phyloP scores from a whole-genome alignment of 371 early-diverging fungal species.

The Parasitella parasitica region DNA sequence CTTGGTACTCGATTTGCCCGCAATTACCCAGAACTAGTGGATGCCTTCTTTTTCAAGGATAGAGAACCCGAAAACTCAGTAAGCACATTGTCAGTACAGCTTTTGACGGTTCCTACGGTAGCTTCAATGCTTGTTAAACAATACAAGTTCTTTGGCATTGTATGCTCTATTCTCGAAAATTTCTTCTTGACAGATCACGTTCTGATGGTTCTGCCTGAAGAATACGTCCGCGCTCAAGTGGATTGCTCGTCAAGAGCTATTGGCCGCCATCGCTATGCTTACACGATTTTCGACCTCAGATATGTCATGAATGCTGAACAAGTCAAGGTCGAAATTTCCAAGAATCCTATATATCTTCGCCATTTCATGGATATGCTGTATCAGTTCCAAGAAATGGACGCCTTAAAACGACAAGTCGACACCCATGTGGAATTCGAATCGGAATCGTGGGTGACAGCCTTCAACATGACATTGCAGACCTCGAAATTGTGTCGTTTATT shows the following conservation, averaged over 20 bases:
- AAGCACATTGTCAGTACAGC: slow-evolving; percentile 87
- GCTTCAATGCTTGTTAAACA: slow-evolving; percentile 78
- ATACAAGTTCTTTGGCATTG: slow-evolving; percentile 72
- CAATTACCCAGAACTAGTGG: slow-evolving; percentile 76
- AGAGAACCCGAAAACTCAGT: slow-evolving; percentile 88
- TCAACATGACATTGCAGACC: slow-evolving; percentile 81
- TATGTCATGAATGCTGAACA: slow-evolving; percentile 71
- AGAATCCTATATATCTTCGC: slow-evolving; percentile 62
- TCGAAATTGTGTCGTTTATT: slow-evolving; percentile 77
- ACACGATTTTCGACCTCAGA: slow-evolving; percentile 82
- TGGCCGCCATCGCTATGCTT: slow-evolving; percentile 78
- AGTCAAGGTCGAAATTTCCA: slow-evolving; percentile 56
- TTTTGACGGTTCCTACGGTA: slow-evolving; percentile 92
- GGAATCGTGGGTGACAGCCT: slow-evolving; percentile 86
- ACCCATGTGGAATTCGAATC: slow-evolving; percentile 91
- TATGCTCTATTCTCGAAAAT: slow-evolving; percentile 64
- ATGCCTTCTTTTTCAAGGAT: slow-evolving; percentile 80
- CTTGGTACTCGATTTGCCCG: slow-evolving; percentile 69
- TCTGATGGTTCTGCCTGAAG: slow-evolving; percentile 32
- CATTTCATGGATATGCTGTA: slow-evolving; percentile 78
- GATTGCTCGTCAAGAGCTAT: slow-evolving; percentile 75
- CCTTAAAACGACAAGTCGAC: slow-evolving; percentile 67
- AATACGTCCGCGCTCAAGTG: slow-evolving; percentile 53
- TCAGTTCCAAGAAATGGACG: slow-evolving; percentile 93
- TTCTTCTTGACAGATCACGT: slow-evolving; percentile 69